Evolutionary conservation across 1,284 basidiomycete genomes (phyloP), one percentile per base, ranked within the genome.

Genomic region (Rhodotorula sp.): DNA sequence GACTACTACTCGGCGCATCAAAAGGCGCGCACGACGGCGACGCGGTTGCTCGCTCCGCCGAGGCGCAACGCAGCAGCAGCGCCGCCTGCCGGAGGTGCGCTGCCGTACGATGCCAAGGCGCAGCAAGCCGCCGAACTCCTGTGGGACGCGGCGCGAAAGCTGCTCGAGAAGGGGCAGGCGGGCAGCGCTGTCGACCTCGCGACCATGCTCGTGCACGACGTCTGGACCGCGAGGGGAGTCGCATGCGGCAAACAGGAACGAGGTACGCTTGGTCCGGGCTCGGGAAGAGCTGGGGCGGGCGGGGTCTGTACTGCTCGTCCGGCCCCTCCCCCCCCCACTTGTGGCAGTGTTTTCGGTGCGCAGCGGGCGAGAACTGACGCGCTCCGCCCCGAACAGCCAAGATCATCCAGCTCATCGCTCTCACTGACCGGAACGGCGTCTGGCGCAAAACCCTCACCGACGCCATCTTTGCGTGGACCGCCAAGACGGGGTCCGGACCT

Each of bases 11-110:
- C 92, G 78, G 93, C 93, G 0, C 94, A 97, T 78, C 93, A 97
- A 81, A 96, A 96, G 83, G 91, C 93, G 39, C 88, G 94, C 47
- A 97, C 94, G 39, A 95, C 94, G 74, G 92, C 92, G 8, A 89
- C 93, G 18, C 87, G 93, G 78, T 92, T 96, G 80, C 80, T 83
- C 65, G 75, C 74, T 43, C 69, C 66, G 79, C 80, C 78, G 52
- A 69, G 71, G 47, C 73, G 71, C 26, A 72, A 57, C 51, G 66
- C 61, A 12, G 39, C 39, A 43, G 39, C 52, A 15, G 34, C 34
- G 34, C 71, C 72, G 26, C 60, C 69, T 5, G n/a, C 65, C 20
- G 58, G 62, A 10, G 21, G 51, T 6, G 49, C 51, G 1, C 65
- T 70, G 34, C 69, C 69, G 20, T 78, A 74, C 63, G 75, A 81